Conservation (phyloP, 1,284 basidiomycete genomes). For the Ustilago sp. region DNA sequence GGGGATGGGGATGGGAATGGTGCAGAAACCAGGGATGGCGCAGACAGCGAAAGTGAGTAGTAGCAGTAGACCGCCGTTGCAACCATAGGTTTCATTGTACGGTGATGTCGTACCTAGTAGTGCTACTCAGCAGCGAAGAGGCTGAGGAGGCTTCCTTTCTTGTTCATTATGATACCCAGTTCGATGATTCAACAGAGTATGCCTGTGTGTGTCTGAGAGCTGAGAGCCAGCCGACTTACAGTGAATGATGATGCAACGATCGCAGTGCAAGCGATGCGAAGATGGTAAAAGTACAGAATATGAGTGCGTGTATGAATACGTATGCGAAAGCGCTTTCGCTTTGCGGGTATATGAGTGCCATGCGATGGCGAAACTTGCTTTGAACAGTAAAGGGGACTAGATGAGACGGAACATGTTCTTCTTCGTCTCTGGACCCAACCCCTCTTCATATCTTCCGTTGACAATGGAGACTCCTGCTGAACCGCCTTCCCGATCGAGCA, state of each 20-base stretch:
- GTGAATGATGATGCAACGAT: neutral
- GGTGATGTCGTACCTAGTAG: conserved; percentile 36
- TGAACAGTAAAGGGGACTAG: neutral
- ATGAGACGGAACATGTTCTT: conserved; percentile 61
- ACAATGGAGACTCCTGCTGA: conserved; percentile 41
- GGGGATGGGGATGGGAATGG: conserved; percentile 8
- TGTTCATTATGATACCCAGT: neutral
- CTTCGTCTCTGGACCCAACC: conserved; percentile 50
- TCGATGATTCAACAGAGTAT: neutral
- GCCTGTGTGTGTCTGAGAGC: no score
- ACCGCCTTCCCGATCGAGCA: conserved; percentile 52
- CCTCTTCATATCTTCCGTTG: conserved; percentile 54
- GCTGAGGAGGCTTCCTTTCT: neutral
- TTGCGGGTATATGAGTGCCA: conserved; percentile 8
- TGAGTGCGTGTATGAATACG: neutral
- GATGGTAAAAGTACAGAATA: neutral
- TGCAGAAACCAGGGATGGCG: conserved; percentile 22
- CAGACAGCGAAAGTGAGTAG: conserved; percentile 24
- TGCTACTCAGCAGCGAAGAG: conserved; percentile 22
- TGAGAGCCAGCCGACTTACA: no score
- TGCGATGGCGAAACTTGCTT: neutral
- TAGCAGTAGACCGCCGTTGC: conserved; percentile 15
- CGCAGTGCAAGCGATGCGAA: neutral
- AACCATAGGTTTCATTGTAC: conserved; percentile 35
- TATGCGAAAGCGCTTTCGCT: neutral